These are phyloP conservation scores for Brettanomyces sp. DNA, from an alignment of 805 yeast genomes.

Conservation along the genomic window DNA sequence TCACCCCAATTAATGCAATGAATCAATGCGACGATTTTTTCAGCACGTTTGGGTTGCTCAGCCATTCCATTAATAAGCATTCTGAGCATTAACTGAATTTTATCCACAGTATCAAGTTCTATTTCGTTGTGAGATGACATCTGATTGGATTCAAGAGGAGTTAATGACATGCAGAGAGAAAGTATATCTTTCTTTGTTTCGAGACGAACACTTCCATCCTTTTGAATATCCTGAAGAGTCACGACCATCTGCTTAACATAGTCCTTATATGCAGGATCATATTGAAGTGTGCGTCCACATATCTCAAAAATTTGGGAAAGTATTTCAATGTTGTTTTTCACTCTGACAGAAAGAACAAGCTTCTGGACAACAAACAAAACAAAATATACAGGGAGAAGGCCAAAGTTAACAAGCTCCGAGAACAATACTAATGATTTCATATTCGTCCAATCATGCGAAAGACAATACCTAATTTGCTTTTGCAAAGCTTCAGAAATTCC, in stretches of 20 bases:
- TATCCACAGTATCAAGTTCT: no score
- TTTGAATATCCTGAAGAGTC: slow-evolving; percentile 25
- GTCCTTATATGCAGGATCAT: slow-evolving; percentile 44
- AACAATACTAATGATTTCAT: slow-evolving; percentile 54
- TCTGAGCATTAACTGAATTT: no score
- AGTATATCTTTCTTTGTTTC: no score
- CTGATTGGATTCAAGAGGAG: no score
- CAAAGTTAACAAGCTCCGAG: slow-evolving; percentile 69
- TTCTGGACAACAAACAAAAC: slow-evolving; percentile 65
- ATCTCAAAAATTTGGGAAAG: slow-evolving; percentile 63
- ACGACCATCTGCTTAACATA: slow-evolving; percentile 58
- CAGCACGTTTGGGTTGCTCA: no score
- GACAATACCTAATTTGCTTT: slow-evolving; percentile 49
- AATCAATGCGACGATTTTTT: no score
- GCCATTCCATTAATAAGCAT: no score
- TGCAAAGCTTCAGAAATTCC: slow-evolving; percentile 50
- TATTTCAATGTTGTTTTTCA: slow-evolving; percentile 57
- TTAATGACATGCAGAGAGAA: no score
- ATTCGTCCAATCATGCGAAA: slow-evolving; percentile 42
- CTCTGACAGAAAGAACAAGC: slow-evolving; percentile 41
- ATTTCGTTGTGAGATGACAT: no score
- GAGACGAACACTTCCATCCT: background rate
- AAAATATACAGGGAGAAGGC: slow-evolving; percentile 59
- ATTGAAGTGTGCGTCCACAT: slow-evolving; percentile 57
- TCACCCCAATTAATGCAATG: no score